Evolutionary conservation across 148 eudicot genomes (phyloP), one percentile per base, ranked within the genome.

Genomic region (Heliamphora exappendiculata): DNA sequence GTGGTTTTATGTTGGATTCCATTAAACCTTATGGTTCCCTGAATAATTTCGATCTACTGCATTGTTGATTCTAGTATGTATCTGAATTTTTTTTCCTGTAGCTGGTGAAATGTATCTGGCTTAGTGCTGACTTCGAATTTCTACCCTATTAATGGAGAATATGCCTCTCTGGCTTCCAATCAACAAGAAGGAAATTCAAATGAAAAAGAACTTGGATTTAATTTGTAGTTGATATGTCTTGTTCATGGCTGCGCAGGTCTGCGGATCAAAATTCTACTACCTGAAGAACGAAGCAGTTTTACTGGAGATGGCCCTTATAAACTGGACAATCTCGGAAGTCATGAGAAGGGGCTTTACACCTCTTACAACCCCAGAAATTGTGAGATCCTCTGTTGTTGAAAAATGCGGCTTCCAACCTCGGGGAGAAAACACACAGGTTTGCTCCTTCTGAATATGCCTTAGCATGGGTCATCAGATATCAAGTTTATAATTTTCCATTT

Each of bases 331-430:
- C 19, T 82, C 97, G 17, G 85, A 93, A 76, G 90, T 90, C 67
- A 89, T 82, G 80, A 90, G 78, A 81, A 90, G 85, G 83, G 98
- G 97, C n/a, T 94, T 91, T 83, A 88, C 80, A 70, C 98, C 93
- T 81, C 86, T 94, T 74, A 90, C 89, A 33, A 91, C 98, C 54
- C 98, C 98, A 36, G 98, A 94, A 85, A 86, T 91, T 47, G 95
- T 88, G 64, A 87, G 97, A 63, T 88, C 98, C 60, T 88, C 97
- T 39, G 82, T 94, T 31, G 91, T 94, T 70, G 98, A 94, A 73
- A 94, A 94, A 81, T 94, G 98, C 83, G 98, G 98, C 68, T 94
- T 94, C 75, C 98, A 91, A 82, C 98, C 97, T 77, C 97, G 97
- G 76, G 98, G 89, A 82, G 88, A 88, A 73, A 94, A 91, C 78